Base-by-base conservation (phyloP, 2,329 filamentous ascomycete species). In the Nothophoma quercina region DNA sequence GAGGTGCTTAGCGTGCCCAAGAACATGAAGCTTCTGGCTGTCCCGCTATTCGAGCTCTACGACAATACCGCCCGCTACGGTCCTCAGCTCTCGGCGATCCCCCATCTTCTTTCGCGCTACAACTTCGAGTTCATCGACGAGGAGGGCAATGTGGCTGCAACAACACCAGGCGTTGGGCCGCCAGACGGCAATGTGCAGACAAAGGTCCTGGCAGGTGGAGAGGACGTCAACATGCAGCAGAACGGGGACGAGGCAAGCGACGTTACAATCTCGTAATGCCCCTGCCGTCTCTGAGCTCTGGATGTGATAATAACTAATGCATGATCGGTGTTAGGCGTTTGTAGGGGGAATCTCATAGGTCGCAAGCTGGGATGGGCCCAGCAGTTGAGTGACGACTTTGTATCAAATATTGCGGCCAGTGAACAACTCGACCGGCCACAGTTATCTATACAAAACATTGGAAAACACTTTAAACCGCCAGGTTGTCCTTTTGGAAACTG, bases 81-180 rank as follows among this genome's bases (percentile, higher is more conserved):
- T 0, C 95, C 95, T 4, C 95, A 99, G 73, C 86, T 99, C 13
- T 96, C 93, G 1, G 95, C 95, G 1, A 98, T 99, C 50, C 95
- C 95, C 0, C 95, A 99, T 73, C 83, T 98, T 4, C 84, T 99
- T 9, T 96, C 92, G 59, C 85, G 92, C 47, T 99, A 98, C 78
- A 96, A 97, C 77, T 98, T 98, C 71, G 93, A 99, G 71, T 98
- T 96, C 66, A 89, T 98, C 35, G 91, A 99, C 73, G 95, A 99
- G 77, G 84, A 91, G 40, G 93, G 92, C 53, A 88, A 96, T 49
- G 88, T 96, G 6, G 90, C 93, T 18, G 91, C 92, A 2, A 83
- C 87, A 22, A 97, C 93, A 3, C 93, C 93, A 0, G 91, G 92
- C 5, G 90, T 91, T 3, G 81, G 85, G 2, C 84, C 83, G 1